Conservation (phyloP, 2,329 filamentous ascomycete genomes). For the Colletotrichum falcatum region DNA sequence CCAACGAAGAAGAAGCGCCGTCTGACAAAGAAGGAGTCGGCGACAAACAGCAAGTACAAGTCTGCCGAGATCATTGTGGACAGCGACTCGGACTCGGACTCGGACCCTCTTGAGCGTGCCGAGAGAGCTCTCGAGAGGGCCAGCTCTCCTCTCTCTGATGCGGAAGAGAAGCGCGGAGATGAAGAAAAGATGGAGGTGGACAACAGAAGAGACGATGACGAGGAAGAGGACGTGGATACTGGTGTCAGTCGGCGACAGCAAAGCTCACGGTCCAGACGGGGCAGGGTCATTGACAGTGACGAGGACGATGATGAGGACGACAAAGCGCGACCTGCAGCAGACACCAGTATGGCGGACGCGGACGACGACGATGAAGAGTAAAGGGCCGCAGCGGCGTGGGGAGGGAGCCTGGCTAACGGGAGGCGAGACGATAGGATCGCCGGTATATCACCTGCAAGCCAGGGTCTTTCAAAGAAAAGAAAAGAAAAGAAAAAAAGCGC, state of each 20-base stretch:
- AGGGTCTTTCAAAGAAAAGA: not conserved
- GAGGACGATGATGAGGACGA: constrained; percentile 59
- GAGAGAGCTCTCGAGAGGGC: constrained; percentile 56
- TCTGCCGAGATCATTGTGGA: constrained; percentile 86
- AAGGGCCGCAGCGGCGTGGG: not conserved
- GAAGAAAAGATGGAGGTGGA: constrained; percentile 67
- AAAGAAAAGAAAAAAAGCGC: constrained; percentile 24
- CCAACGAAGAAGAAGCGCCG: constrained; percentile 73
- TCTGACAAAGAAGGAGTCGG: constrained; percentile 62
- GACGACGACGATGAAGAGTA: constrained; percentile 50
- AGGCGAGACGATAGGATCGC: constrained; percentile 15
- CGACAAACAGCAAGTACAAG: constrained; percentile 76
- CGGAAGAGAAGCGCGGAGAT: constrained; percentile 47
- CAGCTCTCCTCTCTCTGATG: constrained; percentile 50
- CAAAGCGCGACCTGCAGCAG: constrained; percentile 46
- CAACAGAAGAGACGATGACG: constrained; percentile 50
- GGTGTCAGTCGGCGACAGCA: constrained; percentile 60
- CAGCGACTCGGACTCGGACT: constrained; percentile 69
- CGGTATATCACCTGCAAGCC: constrained; percentile 15
- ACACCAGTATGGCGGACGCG: constrained; percentile 57
- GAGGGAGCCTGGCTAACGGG: not conserved
- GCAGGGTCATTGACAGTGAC: constrained; percentile 66
- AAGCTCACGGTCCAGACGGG: constrained; percentile 61
- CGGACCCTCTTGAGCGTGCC: constrained; percentile 59
- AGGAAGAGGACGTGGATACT: constrained; percentile 64